Evolutionary conservation across 768 basidiomycete species (phyloP), one percentile per base, ranked within the genome.

Genomic region (Pulveroboletus sp.): DNA sequence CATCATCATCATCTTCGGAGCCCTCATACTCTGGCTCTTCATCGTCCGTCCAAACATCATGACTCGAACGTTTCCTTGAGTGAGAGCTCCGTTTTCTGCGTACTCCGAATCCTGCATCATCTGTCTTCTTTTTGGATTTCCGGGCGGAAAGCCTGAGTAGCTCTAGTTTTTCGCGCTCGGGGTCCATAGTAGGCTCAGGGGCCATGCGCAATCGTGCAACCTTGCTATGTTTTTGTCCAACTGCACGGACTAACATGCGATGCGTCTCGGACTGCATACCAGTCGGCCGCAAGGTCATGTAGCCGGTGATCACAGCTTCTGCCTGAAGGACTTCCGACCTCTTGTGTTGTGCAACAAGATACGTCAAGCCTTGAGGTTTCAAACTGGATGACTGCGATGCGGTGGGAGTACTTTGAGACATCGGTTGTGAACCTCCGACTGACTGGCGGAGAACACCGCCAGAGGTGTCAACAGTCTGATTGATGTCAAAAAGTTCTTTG

Each of bases 401-500:
- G 27, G 73, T 62, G 12, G 52, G 55, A 55, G 75, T 69, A 15
- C 72, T 68, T 56, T 76, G 73, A 43, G 78, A 68, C 49, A 62
- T 31, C 12, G 73, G 63, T 39, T 71, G 70, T 51, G 74, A 60
- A 54, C 74, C 69, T 53, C 80, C 76, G 60, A 86, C 66, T 14
- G 78, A 73, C 54, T 83, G 75, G 50, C 86, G 79, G 46, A 84
- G 64, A 50, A 79, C 62, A 49, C 80, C 78, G 38, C 81, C 88
- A 17, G 90, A 89, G 15, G 79, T 85, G 62, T 93, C 89, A 50
- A 89, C 73, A 52, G 79, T 82, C 66, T 87, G 81, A 45, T 79
- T 83, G 44, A 98, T 83, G 71, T 97, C 93, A 69, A 94, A 98
- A 5, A 96, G 74, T 62, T 98, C 95, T 66, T 89, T 88, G 38